Conservation (phyloP, 768 basidiomycete species). For the Tulasnella sp. region DNA sequence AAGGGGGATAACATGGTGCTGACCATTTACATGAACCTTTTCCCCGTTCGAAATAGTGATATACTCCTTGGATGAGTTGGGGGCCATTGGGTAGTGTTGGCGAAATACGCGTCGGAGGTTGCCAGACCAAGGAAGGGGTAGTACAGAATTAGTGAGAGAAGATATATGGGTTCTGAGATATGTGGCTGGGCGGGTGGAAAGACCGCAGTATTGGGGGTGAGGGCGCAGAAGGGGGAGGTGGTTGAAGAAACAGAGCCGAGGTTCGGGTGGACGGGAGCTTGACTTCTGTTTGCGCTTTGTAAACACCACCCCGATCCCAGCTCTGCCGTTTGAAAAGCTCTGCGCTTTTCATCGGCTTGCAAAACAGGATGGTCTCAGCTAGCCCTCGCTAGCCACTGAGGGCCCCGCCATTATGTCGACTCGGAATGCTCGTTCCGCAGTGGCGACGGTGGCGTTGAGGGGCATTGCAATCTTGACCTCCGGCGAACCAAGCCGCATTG, state of each 20-base stretch:
- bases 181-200: slow-evolving; percentile 3
- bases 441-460: neutral
- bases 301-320: slow-evolving; percentile 7
- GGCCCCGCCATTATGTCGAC: neutral
- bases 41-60: slow-evolving; percentile 58
- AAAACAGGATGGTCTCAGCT: neutral
- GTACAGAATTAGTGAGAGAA: slow-evolving; percentile 11
- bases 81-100: slow-evolving; percentile 18
- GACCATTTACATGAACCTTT: slow-evolving; percentile 84
- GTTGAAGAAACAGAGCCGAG: slow-evolving; percentile 19
- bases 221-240: slow-evolving; percentile 23
- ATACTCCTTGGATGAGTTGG: slow-evolving; percentile 29
- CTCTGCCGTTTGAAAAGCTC: neutral
- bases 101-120: slow-evolving; percentile 15
- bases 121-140: slow-evolving; percentile 14
- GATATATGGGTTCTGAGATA: slow-evolving; percentile 21
- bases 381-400: neutral
- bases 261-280: slow-evolving; percentile 1
- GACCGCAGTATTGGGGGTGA: neutral
- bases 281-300: slow-evolving; percentile 25
- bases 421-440: neutral
- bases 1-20: slow-evolving; percentile 44
- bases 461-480: slow-evolving; percentile 10
- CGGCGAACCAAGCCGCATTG: neutral
- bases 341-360: neutral